phyloP scores from a whole-genome alignment of 345 rosid species.

The Arabidopsis arenosa region DNA sequence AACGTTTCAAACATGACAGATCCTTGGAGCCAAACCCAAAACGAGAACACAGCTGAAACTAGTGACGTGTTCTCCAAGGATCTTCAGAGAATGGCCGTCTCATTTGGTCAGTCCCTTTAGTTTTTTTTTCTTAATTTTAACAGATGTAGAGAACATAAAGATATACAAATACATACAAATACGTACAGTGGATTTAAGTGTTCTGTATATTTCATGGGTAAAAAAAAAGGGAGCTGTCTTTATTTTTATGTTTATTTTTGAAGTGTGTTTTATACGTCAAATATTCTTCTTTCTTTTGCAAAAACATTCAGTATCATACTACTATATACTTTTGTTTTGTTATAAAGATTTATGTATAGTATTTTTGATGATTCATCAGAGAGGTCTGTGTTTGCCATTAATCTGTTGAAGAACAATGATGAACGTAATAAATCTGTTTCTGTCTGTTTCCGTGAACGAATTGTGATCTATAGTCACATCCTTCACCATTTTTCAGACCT shows the following conservation, averaged over 20 bases:
- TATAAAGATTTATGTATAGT: constrained; percentile 20
- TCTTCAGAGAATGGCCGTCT: constrained; percentile 46
- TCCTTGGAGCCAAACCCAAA: constrained; percentile 44
- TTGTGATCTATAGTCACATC: constrained; percentile 35
- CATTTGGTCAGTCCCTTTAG: constrained; percentile 49
- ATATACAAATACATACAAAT: constrained; percentile 35
- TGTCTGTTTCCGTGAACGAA: constrained; percentile 43
- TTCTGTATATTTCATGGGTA: constrained; percentile 42
- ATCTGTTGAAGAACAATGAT: constrained; percentile 34
- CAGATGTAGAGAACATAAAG: constrained; percentile 35
- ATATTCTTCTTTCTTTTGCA: constrained; percentile 42
- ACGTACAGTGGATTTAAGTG: constrained; percentile 38
- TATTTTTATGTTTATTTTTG: constrained; percentile 8
- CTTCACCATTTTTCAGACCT: constrained; percentile 34
- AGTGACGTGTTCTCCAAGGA: constrained; percentile 48
- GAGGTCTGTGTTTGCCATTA: constrained; percentile 32
- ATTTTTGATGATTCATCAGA: constrained; percentile 9
- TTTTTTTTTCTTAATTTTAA: constrained; percentile 23
- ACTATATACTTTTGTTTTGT: constrained; percentile 27
- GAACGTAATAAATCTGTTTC: constrained; percentile 36
- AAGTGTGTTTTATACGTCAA: constrained; percentile 46
- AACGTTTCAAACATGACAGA: constrained; percentile 41
- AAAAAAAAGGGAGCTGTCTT: constrained; percentile 26
- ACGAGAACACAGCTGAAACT: constrained; percentile 39
- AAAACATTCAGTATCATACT: constrained; percentile 32